phyloP scores from a whole-genome alignment of 1,139 yeast species.

The Sugiyamaella japonica region DNA sequence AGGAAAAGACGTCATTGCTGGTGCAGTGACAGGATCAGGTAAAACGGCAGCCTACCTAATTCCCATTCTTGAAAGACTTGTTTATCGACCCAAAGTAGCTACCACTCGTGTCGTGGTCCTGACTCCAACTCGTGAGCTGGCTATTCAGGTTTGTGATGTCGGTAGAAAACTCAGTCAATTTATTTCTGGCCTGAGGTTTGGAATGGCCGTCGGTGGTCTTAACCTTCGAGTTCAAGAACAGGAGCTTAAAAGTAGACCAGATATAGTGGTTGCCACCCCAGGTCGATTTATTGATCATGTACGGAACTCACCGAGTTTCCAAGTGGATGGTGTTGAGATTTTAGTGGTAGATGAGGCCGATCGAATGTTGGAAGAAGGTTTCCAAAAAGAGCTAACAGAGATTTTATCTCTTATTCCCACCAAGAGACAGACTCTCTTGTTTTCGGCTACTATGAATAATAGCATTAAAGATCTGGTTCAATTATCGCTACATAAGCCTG shows the following conservation, averaged over 20 bases:
- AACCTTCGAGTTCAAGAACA: constrained; percentile 94
- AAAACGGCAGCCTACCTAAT: constrained; percentile 98
- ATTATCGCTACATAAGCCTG: constrained; percentile 84
- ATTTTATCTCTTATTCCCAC: constrained; percentile 82
- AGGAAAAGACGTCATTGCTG: constrained; percentile 97
- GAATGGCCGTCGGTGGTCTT: constrained; percentile 97
- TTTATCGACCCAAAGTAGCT: constrained; percentile 84
- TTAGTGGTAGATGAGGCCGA: constrained; percentile 97
- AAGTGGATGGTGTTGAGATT: constrained; percentile 87
- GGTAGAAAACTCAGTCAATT: constrained; percentile 81
- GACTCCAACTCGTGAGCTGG: constrained; percentile 96
- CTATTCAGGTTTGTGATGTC: constrained; percentile 93
- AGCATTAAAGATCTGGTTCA: constrained; percentile 85
- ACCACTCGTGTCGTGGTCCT: constrained; percentile 87
- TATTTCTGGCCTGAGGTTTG: constrained; percentile 74
- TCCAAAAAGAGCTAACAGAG: constrained; percentile 91
- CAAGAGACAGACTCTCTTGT: constrained; percentile 88
- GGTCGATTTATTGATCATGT: constrained; percentile 97
- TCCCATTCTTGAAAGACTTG: constrained; percentile 88
- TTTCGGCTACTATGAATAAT: constrained; percentile 98
- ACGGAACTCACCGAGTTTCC: constrained; percentile 89
- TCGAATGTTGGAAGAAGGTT: constrained; percentile 98
- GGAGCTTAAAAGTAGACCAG: constrained; percentile 87
- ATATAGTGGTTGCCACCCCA: constrained; percentile 94
- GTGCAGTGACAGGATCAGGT: constrained; percentile 99